Conservation (phyloP, 768 basidiomycete genomes). For the Holtermanniella nyarrowii region DNA sequence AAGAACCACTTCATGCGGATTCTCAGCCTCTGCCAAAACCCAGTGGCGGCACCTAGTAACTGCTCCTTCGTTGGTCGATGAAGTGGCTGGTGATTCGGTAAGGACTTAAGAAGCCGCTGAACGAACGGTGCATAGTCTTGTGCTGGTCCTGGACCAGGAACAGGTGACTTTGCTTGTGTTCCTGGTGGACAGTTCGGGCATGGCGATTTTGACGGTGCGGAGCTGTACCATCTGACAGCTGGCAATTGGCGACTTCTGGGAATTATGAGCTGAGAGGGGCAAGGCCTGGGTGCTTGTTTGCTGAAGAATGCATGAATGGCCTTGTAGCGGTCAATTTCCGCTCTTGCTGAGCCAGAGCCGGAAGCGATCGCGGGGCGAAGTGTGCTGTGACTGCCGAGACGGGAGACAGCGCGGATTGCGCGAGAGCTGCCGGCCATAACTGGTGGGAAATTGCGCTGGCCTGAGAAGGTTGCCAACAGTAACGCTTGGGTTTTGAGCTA, state of each 20-base stretch:
- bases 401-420: too few species aligned
- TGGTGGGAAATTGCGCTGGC: too few species aligned
- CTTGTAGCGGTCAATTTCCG: conserved; percentile 24
- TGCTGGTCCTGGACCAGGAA: conserved; percentile 14
- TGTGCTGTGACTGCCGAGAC: too few species aligned
- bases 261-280: too few species aligned
- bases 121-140: conserved; percentile 40
- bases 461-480: too few species aligned
- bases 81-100: conserved; percentile 20
- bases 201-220: conserved; percentile 1
- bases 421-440: too few species aligned
- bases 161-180: background rate
- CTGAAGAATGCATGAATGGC: conserved; percentile 32
- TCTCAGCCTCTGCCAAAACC: conserved; percentile 79
- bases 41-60: conserved; percentile 70
- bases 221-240: background rate
- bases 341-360: background rate
- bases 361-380: background rate
- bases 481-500: too few species aligned
- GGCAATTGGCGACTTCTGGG: background rate
- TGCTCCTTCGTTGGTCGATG: conserved; percentile 70
- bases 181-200: conserved; percentile 2
- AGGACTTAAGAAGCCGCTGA: conserved; percentile 24
- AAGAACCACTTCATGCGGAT: conserved; percentile 98
- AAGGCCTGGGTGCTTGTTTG: conserved; percentile 13